Percentiles rank a stretch among this genome's conserved stretches.
Conservation (phyloP, 352 stramenopile genomes). For the Phytophthora pseudosyringae region DNA sequence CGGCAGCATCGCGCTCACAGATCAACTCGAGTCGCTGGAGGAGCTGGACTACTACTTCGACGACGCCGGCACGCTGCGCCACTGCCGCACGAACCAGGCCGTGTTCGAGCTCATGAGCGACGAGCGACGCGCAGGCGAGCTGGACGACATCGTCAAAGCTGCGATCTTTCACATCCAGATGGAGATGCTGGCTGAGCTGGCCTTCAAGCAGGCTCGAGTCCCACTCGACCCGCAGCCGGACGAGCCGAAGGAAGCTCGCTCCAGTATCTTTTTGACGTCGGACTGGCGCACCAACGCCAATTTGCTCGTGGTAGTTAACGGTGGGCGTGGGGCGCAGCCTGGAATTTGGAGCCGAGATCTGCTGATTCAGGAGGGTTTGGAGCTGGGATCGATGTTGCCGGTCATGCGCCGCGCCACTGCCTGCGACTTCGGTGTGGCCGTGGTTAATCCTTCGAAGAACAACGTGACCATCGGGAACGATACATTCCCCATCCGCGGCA, state of each 20-base stretch:
- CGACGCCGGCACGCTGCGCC: slow-evolving; percentile 63
- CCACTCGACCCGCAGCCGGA: slow-evolving; percentile 61
- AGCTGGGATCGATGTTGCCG: slow-evolving; percentile 81
- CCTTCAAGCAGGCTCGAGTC: slow-evolving; percentile 76
- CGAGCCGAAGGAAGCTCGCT: slow-evolving; percentile 73
- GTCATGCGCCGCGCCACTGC: slow-evolving; percentile 57
- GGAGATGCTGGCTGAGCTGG: slow-evolving; percentile 81
- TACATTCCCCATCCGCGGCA: slow-evolving; percentile 62
- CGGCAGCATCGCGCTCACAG: slow-evolving; percentile 57
- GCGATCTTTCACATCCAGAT: slow-evolving; percentile 89
- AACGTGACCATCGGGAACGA: slow-evolving; percentile 69
- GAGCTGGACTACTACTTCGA: slow-evolving; percentile 86
- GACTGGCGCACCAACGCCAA: slow-evolving; percentile 71
- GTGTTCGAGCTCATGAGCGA: slow-evolving; percentile 83
- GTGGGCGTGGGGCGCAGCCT: slow-evolving; percentile 64
- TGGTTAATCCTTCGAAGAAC: slow-evolving; percentile 81
- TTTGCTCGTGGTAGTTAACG: slow-evolving; percentile 77
- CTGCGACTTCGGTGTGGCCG: slow-evolving; percentile 57
- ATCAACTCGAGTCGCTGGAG: slow-evolving; percentile 77
- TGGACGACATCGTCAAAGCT: slow-evolving; percentile 83
- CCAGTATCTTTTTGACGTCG: slow-evolving; percentile 72
- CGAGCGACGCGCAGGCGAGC: slow-evolving; percentile 63
- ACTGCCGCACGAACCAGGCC: slow-evolving; percentile 75
- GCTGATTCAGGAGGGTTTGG: slow-evolving; percentile 77
- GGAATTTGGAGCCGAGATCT: slow-evolving; percentile 84